Conservation (phyloP, 1,284 basidiomycete species). For the Cutaneotrichosporon spelunceum region DNA sequence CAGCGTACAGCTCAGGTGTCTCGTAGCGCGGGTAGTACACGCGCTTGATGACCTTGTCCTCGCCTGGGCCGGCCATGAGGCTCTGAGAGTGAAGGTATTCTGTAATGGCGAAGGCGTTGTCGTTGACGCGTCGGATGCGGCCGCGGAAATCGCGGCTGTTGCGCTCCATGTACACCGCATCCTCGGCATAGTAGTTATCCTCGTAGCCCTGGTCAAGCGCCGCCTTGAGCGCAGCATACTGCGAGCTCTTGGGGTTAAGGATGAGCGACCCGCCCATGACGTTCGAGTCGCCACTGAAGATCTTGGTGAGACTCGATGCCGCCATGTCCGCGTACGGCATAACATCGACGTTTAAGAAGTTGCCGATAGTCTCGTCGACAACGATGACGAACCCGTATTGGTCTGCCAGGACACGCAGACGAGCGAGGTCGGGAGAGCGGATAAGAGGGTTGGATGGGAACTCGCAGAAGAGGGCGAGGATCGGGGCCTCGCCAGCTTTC, state of each 20-base stretch:
- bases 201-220: constrained; percentile 67
- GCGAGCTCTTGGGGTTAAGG: constrained; percentile 72
- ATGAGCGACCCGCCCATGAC: constrained; percentile 96
- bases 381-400: constrained; percentile 84
- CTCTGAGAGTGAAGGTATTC: constrained; percentile 63
- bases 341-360: constrained; percentile 92
- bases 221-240: constrained; percentile 65
- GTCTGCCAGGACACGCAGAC: constrained; percentile 77
- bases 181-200: constrained; percentile 85
- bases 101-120: constrained; percentile 77
- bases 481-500: constrained; percentile 36
- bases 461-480: constrained; percentile 64
- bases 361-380: constrained; percentile 94
- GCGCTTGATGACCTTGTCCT: constrained; percentile 60
- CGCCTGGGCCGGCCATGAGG: constrained; percentile 23
- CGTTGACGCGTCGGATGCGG: constrained; percentile 74
- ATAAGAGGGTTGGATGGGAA: constrained; percentile 94
- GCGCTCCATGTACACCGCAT: constrained; percentile 95
- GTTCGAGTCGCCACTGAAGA: constrained; percentile 92
- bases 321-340: constrained; percentile 86
- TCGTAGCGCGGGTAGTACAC: constrained; percentile 88
- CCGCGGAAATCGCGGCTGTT: constrained; percentile 88
- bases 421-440: constrained; percentile 73
- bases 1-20: constrained; percentile 68
- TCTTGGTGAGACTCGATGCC: constrained; percentile 89